Percentiles rank a stretch among this genome's conserved stretches.
Evolutionary conservation across 2,329 filamentous ascomycete genomes (phyloP).

Genomic region (Geosmithia morbida): DNA sequence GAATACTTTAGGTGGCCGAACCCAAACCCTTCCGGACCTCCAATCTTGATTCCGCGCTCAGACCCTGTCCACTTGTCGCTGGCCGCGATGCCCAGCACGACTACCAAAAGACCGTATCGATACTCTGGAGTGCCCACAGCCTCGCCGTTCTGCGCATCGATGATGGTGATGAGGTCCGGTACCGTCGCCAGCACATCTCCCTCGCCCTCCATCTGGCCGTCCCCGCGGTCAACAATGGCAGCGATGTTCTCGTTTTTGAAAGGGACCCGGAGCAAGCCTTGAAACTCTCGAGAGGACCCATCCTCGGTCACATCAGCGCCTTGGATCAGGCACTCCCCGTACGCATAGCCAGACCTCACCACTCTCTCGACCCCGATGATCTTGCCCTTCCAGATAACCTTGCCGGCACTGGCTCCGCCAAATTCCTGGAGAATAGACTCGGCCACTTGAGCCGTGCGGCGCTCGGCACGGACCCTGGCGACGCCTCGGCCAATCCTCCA

Average conservation of each 20-base stretch:
- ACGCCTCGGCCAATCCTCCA: conserved; percentile 49
- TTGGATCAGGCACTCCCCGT: conserved; percentile 43
- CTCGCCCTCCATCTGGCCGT: conserved; percentile 18
- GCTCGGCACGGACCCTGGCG: conserved; percentile 30
- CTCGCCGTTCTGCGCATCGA: conserved; percentile 41
- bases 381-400: conserved; percentile 48
- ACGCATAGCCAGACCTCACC: conserved; percentile 40
- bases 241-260: conserved; percentile 65
- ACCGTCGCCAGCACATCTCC: conserved; percentile 34
- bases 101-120: conserved; percentile 34
- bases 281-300: conserved; percentile 11
- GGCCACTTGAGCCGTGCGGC: conserved; percentile 36
- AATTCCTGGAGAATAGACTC: conserved; percentile 44
- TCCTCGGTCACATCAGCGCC: conserved; percentile 24
- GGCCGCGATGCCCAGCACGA: conserved; percentile 30
- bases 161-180: conserved; percentile 39
- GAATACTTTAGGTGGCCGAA: conserved; percentile 31
- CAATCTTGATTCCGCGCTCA: conserved; percentile 30
- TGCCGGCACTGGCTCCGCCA: conserved; percentile 35
- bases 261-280: conserved; percentile 44
- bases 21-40: conserved; percentile 32
- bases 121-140: conserved; percentile 43
- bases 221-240: conserved; percentile 24
- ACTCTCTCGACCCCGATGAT: conserved; percentile 44
- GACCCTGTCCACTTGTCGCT: conserved; percentile 29